Evolutionary conservation across 495 filamentous ascomycete species (phyloP).

Genomic region (Hypoxylon lienhwacheense): DNA sequence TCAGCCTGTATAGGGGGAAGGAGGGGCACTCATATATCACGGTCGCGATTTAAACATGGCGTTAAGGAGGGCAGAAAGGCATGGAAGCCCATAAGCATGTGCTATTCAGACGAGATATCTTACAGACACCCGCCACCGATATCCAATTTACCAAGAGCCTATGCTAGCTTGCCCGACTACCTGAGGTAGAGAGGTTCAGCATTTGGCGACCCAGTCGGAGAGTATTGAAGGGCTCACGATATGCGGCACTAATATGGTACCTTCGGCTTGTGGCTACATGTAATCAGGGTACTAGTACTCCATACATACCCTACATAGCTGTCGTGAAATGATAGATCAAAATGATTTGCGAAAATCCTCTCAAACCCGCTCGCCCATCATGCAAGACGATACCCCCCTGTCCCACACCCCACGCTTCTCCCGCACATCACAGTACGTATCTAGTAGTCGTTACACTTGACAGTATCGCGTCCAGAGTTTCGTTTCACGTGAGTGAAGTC

Average conservation of each 20-base stretch:
- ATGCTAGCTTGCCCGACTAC: background rate
- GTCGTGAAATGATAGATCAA: background rate
- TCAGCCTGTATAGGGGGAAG: constrained; percentile 27
- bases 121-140: background rate
- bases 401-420: constrained; percentile 18
- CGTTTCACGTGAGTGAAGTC: constrained; percentile 22
- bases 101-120: constrained; percentile 10
- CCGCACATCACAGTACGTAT: no score
- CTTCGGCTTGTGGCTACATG: background rate
- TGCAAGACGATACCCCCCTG: constrained; percentile 5
- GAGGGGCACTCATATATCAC: constrained; percentile 16
- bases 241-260: background rate
- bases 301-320: background rate
- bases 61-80: constrained; percentile 16
- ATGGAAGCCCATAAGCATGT: constrained; percentile 16
- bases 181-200: background rate
- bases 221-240: background rate
- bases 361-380: constrained; percentile 28
- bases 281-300: background rate
- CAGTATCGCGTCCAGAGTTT: constrained; percentile 5
- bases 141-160: background rate
- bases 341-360: constrained; percentile 17
- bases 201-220: constrained; percentile 1
- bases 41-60: constrained; percentile 27
- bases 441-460: background rate